Evolutionary conservation across 176 grass and related monocot genomes (phyloP).

Genomic region (Eleusine indica): DNA sequence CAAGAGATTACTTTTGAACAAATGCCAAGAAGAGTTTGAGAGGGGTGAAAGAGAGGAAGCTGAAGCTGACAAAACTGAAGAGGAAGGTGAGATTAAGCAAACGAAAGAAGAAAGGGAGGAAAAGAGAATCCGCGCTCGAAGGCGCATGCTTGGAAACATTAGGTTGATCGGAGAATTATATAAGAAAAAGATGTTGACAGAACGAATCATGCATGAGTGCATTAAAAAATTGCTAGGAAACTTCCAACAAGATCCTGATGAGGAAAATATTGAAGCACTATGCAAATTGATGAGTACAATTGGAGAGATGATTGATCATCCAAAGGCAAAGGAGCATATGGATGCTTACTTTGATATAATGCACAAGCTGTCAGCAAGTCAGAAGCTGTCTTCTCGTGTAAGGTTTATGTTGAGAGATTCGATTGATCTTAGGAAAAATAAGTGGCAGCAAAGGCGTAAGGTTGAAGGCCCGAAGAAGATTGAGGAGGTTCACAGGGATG

Average conservation of each 20-base stretch:
- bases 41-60: slow-evolving; percentile 92
- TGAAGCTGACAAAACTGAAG: slow-evolving; percentile 87
- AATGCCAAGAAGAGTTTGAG: slow-evolving; percentile 98
- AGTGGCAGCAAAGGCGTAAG: slow-evolving; percentile 94
- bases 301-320: slow-evolving; percentile 94
- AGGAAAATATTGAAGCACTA: slow-evolving; percentile 89
- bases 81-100: slow-evolving; percentile 88
- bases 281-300: slow-evolving; percentile 99
- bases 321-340: slow-evolving; percentile 91
- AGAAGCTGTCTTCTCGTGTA: slow-evolving; percentile 80
- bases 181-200: slow-evolving; percentile 94
- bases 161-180: slow-evolving; percentile 94
- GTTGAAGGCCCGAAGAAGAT: slow-evolving; percentile 99
- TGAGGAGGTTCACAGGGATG: slow-evolving; percentile 93
- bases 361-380: slow-evolving; percentile 62
- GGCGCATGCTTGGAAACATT: slow-evolving; percentile 96
- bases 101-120: slow-evolving; percentile 80
- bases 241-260: slow-evolving; percentile 66
- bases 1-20: slow-evolving; percentile 84
- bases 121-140: slow-evolving; percentile 72
- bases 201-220: slow-evolving; percentile 97
- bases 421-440: slow-evolving; percentile 91
- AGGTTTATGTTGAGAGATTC: slow-evolving; percentile 88
- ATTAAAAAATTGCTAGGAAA: slow-evolving; percentile 84
- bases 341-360: slow-evolving; percentile 88